phyloP scores from a whole-genome alignment of 2,329 filamentous ascomycete species.

The Monosporascus sp. region DNA sequence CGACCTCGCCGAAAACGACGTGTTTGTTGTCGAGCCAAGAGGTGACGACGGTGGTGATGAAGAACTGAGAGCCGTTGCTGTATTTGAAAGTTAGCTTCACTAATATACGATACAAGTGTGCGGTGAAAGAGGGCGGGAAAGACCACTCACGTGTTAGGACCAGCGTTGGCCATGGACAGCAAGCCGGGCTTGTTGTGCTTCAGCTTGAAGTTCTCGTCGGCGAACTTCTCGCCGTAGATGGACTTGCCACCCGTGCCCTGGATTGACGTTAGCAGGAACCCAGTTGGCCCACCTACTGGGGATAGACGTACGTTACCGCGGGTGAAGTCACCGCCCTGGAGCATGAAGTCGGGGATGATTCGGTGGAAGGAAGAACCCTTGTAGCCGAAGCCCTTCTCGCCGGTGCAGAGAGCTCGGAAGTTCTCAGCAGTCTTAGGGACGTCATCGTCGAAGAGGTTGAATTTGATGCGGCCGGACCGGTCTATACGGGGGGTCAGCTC shows the following conservation, averaged over 20 bases:
- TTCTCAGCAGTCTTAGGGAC: constrained; percentile 86
- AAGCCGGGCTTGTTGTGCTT: constrained; percentile 72
- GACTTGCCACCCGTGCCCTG: constrained; percentile 88
- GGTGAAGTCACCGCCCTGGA: constrained; percentile 95
- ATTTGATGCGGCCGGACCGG: constrained; percentile 76
- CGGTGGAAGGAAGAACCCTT: constrained; percentile 82
- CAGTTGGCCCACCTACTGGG: neutral
- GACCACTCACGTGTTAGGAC: constrained; percentile 74
- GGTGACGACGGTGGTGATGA: constrained; percentile 89
- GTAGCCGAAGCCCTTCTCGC: constrained; percentile 79
- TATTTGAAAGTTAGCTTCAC: constrained; percentile 26
- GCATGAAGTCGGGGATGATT: constrained; percentile 90
- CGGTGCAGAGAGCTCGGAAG: constrained; percentile 80
- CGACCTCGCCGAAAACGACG: constrained; percentile 78
- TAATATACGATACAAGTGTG: neutral
- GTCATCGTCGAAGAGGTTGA: constrained; percentile 78
- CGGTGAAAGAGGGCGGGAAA: neutral
- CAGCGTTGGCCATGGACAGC: constrained; percentile 93
- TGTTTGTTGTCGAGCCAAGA: constrained; percentile 80
- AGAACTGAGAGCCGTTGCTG: constrained; percentile 98
- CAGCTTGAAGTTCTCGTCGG: constrained; percentile 82
- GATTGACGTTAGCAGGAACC: constrained; percentile 2
- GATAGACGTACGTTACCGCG: constrained; percentile 69
- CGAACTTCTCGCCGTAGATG: constrained; percentile 93
- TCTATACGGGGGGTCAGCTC: constrained; percentile 37